Evolutionary conservation across 2,329 filamentous ascomycete species (phyloP).

Genomic region (Fusarium austroafricanum): DNA sequence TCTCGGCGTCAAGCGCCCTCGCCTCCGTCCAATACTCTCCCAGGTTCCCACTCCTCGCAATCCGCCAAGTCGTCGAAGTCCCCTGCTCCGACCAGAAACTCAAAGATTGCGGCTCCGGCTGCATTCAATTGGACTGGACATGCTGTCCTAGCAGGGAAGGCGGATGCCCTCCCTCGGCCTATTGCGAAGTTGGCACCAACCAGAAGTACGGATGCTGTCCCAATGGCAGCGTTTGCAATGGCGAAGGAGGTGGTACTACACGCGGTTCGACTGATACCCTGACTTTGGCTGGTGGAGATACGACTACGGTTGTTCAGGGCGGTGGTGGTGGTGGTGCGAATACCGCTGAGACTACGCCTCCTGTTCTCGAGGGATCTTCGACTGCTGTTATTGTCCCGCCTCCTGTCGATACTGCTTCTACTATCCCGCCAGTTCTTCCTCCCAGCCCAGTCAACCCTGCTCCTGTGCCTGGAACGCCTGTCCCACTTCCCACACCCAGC

Average conservation of each 20-base stretch:
- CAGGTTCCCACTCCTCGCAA: conserved; percentile 27
- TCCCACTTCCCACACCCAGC: conserved; percentile 15
- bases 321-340: neutral
- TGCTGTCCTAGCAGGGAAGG: conserved; percentile 48
- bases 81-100: conserved; percentile 41
- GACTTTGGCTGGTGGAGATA: conserved; percentile 16
- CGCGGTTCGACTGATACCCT: conserved; percentile 26
- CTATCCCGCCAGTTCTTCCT: neutral
- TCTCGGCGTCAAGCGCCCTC: conserved; percentile 36
- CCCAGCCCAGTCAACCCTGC: neutral
- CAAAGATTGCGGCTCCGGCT: conserved; percentile 48
- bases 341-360: neutral
- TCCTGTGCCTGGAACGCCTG: conserved; percentile 19
- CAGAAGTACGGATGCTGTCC: conserved; percentile 48
- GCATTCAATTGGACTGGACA: conserved; percentile 45
- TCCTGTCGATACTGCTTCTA: neutral
- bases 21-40: conserved; percentile 26
- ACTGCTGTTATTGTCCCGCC: too few relatives aligned
- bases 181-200: conserved; percentile 45
- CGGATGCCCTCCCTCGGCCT: conserved; percentile 43
- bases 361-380: too few relatives aligned
- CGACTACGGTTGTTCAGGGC: conserved; percentile 13
- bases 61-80: conserved; percentile 39
- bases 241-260: conserved; percentile 42
- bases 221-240: conserved; percentile 44